A percentile compares a stretch with the other conserved stretches of the same genome.
These are phyloP conservation scores for Petasospora fabianii DNA, from an alignment of 1,139 yeast species.

Conservation along the genomic window DNA sequence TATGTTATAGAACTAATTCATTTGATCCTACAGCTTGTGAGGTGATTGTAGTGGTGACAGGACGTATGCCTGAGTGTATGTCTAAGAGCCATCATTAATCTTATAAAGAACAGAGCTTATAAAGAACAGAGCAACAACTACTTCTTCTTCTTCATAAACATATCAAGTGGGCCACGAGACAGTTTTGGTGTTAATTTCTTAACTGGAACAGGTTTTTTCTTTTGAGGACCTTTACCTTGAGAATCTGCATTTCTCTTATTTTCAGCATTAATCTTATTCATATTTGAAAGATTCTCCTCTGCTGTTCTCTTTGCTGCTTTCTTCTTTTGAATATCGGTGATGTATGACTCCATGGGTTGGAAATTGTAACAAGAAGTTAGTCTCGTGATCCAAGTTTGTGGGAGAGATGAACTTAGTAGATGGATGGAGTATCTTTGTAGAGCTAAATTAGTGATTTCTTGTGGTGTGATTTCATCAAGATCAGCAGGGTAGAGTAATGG, in stretches of 20 bases:
- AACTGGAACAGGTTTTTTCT: conserved; percentile 45
- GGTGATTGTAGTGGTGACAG: neutral
- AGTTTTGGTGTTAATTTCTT: conserved; percentile 46
- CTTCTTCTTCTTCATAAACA: conserved; percentile 23
- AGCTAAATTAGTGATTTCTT: conserved; percentile 28
- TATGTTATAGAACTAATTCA: too few species aligned
- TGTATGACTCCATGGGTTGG: conserved; percentile 32
- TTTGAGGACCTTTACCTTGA: conserved; percentile 19
- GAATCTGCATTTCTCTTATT: conserved; percentile 27
- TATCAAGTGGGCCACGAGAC: conserved; percentile 25
- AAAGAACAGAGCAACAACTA: neutral
- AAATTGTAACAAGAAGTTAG: conserved; percentile 29
- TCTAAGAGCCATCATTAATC: neutral
- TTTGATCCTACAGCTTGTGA: too few species aligned
- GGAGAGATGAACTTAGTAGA: conserved; percentile 21
- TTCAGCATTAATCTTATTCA: conserved; percentile 29
- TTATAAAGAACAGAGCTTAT: neutral
- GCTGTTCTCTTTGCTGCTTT: conserved; percentile 30
- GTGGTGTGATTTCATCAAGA: conserved; percentile 29
- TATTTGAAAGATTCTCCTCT: conserved; percentile 32
- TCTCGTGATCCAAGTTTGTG: conserved; percentile 11
- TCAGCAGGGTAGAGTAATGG: conserved; percentile 25
- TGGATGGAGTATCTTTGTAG: conserved; percentile 18
- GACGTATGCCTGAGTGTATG: neutral
- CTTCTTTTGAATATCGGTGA: conserved; percentile 32